Base-by-base conservation (phyloP, 805 yeast genomes). In the Barnettozyma wickerhamii region DNA sequence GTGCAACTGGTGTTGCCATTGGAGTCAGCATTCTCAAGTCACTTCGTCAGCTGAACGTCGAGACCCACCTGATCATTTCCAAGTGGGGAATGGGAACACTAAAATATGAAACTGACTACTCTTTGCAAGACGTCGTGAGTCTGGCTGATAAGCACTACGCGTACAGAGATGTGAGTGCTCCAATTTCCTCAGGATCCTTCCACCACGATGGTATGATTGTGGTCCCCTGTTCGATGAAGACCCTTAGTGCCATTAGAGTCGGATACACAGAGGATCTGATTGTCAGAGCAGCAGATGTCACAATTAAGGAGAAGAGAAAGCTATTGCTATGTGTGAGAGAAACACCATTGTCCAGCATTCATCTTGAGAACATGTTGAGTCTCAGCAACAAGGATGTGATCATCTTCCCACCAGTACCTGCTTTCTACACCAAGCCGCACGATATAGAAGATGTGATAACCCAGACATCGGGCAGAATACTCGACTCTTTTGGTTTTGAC, bases 141-240 rank as follows among this genome's bases (percentile, higher is more conserved):
- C 41, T 51, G 21, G 54, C 62, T 4, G 41, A 53, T 1, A 33
- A 42, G 4, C 33, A 41, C 4, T 56, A 58, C 35, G 40, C 57
- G 0, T 29, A 44, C n/a, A 50, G 45, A 28, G 61, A 58, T 37
- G 59, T 55, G n/a, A 43, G 52, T 12, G 60, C 61, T 3, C 52
- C 59, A 10, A 54, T 58, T 9, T 55, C 61, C 4, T 48, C 55
- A 14, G 61, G 61, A 4, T 55, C 60, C 5, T 56, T 56, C 28
- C 56, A 50, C 20, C 59, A 54, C 31, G 62, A 58, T 34, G 62
- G 62, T 6, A 58, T 58, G 61, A 56, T 58, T 19, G 56, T 58
- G 12, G 59, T 50, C 6, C 62, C 62, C 3, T 58, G 61, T 36
- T 53, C 60, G 5, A 55, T 56, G 62, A 58, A 58, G 34, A 46